Evolutionary conservation across 148 eudicot genomes (phyloP).

Genomic region (Camellia lanceoleosa): DNA sequence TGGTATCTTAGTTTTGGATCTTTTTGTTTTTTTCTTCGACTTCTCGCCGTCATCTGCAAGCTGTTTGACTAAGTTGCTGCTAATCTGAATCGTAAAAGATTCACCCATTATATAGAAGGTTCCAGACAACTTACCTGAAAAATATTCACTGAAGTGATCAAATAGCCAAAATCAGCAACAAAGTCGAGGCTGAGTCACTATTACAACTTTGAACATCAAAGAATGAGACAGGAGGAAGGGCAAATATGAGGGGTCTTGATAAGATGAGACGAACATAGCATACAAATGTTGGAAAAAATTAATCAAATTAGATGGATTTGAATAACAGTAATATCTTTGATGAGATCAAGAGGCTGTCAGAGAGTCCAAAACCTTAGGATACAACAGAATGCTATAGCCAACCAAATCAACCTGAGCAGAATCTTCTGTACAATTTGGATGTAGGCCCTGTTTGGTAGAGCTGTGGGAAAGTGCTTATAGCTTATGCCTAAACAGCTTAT

Average conservation of each 20-base stretch:
- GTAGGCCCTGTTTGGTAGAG: too few relatives aligned
- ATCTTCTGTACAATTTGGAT: neutral
- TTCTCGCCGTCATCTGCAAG: conserved; percentile 60
- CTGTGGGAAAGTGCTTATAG: too few relatives aligned
- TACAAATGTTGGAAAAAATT: neutral
- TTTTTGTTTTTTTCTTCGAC: conserved; percentile 58
- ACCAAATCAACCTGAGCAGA: neutral
- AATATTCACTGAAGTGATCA: conserved; percentile 15
- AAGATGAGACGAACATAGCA: neutral
- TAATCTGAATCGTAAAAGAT: conserved; percentile 61
- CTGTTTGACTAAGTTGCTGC: conserved; percentile 60
- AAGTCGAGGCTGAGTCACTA: neutral
- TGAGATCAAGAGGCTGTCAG: neutral
- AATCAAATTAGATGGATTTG: neutral
- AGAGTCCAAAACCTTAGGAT: neutral
- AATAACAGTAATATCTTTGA: neutral
- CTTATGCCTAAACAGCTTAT: too few relatives aligned
- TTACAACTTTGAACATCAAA: neutral
- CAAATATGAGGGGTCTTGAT: neutral
- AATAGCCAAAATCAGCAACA: conserved; percentile 1
- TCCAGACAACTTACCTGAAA: conserved; percentile 29
- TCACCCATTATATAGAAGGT: conserved; percentile 56
- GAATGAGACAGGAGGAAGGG: neutral
- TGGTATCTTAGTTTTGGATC: conserved; percentile 50
- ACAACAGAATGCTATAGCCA: neutral